Evolutionary conservation across 805 yeast species (phyloP), one percentile per base, ranked within the genome.

Genomic region (Saccharomycopsis sp.): DNA sequence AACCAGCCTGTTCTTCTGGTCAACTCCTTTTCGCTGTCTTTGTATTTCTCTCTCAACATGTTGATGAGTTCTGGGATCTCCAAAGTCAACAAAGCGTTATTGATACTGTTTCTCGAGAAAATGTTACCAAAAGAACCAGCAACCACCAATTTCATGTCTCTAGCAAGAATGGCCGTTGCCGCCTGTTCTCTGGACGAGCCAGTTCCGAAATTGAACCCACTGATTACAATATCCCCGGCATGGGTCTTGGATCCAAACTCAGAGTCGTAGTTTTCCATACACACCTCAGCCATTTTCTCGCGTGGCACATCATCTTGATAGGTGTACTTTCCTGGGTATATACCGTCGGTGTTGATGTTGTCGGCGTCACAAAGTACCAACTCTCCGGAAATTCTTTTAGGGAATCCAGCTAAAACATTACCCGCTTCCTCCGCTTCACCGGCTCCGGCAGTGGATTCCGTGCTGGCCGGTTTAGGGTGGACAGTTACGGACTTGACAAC

Each of bases 141-240:
- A 60, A 96, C 97, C 22, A 94, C 96, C 64, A 94, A 77, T 65
- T 84, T 83, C 80, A 94, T 90, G 64, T 91, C 98, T 68, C 96
- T 83, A 49, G 99, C 98, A 64, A 94, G 78, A 60, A 94, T 87
- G 22, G 96, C 92, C n/a, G 99, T 94, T 38, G 99, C 99, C 2
- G 99, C 99, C 76, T 94, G 99, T 72, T 94, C 99, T 75, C 99
- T 85, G 24, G 97, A 90, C 7, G 97, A 92, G 53, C 99, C 99
- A 9, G 99, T 94, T 66, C 99, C 99, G 70, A 94, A 94, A 72
- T 94, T 94, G 78, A 76, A 94, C 17, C 99, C 99, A 58, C 92
- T 83, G 53, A 94, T 82, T 58, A 94, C 82, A 65, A 94, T 91
- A 72, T 94, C 99, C 54, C 93, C 90, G 2, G 96, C 81, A 62